phyloP scores from a whole-genome alignment of 495 filamentous ascomycete species.

The Tuber umbilicatum region DNA sequence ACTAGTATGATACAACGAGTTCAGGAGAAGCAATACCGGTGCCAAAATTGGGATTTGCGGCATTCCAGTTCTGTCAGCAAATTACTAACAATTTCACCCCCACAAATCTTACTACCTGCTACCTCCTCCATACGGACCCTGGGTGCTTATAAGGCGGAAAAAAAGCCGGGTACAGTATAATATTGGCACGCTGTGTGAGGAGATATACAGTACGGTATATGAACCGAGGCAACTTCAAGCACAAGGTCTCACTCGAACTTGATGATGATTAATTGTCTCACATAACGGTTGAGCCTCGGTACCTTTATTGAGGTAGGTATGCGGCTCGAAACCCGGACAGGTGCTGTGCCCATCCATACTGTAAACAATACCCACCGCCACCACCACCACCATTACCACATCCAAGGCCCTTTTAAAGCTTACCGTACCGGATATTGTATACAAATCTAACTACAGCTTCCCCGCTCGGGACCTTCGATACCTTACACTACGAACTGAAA shows the following conservation, averaged over 20 bases:
- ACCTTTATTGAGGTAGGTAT: neutral
- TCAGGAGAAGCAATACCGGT: neutral
- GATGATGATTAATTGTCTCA: slow-evolving; percentile 1
- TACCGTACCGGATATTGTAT: neutral
- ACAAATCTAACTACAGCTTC: neutral
- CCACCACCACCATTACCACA: neutral
- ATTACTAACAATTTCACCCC: neutral
- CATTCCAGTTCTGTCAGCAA: neutral
- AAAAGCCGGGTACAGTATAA: too few relatives aligned
- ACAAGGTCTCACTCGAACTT: neutral
- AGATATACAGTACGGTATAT: too few relatives aligned
- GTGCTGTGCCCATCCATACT: neutral
- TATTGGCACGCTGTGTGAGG: too few relatives aligned
- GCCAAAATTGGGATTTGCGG: neutral
- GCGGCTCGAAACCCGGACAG: neutral
- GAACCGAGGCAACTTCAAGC: neutral
- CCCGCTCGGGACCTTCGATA: neutral
- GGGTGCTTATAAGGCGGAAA: neutral
- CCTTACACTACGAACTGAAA: neutral
- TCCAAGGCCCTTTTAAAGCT: neutral
- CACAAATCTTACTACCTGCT: neutral
- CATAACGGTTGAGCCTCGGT: neutral
- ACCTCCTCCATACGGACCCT: neutral
- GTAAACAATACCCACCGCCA: neutral
- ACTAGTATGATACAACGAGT: neutral